These are phyloP conservation scores for Paecilomyces formosus DNA, from an alignment of 2,329 filamentous ascomycete genomes.

Conservation along the genomic window DNA sequence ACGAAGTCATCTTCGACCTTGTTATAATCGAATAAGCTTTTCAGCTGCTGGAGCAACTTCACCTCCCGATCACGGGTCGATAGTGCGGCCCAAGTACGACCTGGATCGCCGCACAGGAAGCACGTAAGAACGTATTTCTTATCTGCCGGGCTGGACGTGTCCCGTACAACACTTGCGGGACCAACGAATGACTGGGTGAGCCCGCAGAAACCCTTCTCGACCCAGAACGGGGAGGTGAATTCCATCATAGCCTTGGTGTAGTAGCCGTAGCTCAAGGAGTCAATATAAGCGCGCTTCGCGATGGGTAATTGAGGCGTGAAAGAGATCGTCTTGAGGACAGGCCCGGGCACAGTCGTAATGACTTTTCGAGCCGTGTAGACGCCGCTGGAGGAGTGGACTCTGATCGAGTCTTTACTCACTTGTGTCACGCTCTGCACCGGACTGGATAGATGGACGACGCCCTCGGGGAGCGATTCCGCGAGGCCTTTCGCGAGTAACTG, in stretches of 20 bases:
- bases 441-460: slow-evolving; percentile 26
- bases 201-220: background rate
- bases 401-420: background rate
- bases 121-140: background rate
- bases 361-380: background rate
- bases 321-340: background rate
- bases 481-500: slow-evolving; percentile 16
- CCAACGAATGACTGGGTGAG: background rate
- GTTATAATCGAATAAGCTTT: slow-evolving; percentile 6
- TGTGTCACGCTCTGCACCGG: slow-evolving; percentile 19
- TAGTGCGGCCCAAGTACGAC: background rate
- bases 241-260: background rate
- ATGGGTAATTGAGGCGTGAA: background rate
- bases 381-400: background rate
- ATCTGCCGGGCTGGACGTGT: background rate
- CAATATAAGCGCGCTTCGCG: background rate
- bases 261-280: background rate
- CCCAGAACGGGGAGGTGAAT: background rate
- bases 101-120: background rate
- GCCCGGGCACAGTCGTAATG: background rate
- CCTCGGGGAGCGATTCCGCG: slow-evolving; percentile 24
- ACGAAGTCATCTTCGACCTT: slow-evolving; percentile 17
- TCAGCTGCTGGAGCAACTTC: slow-evolving; percentile 7
- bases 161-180: background rate
- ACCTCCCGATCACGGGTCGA: background rate